Percentiles rank a stretch among this genome's conserved stretches.
Evolutionary conservation across 2,329 filamentous ascomycete genomes (phyloP).

Genomic region (Neophaeococcomyces mojaviensis): DNA sequence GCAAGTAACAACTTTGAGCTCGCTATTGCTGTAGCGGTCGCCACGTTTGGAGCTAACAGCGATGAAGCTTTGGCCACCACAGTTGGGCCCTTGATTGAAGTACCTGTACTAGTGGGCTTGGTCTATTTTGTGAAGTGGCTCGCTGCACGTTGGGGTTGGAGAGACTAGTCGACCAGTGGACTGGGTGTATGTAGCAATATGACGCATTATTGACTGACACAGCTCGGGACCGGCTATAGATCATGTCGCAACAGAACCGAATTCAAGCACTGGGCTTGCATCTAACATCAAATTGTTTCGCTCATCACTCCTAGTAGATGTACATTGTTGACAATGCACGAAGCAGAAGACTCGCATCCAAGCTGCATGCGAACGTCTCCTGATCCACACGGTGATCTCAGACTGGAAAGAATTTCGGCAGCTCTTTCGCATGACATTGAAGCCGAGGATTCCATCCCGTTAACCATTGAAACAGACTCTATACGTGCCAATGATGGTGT

Average conservation of each 20-base stretch:
- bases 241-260: no score
- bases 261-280: no score
- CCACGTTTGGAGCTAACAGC: constrained; percentile 68
- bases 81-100: constrained; percentile 78
- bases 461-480: no score
- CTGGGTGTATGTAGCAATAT: not conserved
- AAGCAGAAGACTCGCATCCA: not conserved
- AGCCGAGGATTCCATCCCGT: no score
- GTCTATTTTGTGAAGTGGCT: constrained; percentile 64
- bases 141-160: constrained; percentile 15
- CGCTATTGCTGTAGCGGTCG: constrained; percentile 79
- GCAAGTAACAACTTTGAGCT: constrained; percentile 92
- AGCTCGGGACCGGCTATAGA: no score
- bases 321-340: not conserved
- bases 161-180: constrained; percentile 10
- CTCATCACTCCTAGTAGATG: no score
- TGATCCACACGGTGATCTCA: not conserved
- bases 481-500: no score
- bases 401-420: no score
- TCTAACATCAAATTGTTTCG: not conserved
- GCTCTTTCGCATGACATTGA: no score
- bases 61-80: constrained; percentile 76
- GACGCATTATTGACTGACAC: no score
- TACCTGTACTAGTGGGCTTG: constrained; percentile 68
- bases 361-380: not conserved